Evolutionary conservation across 2,329 filamentous ascomycete species (phyloP).

Genomic region (Huntiella abstrusa): DNA sequence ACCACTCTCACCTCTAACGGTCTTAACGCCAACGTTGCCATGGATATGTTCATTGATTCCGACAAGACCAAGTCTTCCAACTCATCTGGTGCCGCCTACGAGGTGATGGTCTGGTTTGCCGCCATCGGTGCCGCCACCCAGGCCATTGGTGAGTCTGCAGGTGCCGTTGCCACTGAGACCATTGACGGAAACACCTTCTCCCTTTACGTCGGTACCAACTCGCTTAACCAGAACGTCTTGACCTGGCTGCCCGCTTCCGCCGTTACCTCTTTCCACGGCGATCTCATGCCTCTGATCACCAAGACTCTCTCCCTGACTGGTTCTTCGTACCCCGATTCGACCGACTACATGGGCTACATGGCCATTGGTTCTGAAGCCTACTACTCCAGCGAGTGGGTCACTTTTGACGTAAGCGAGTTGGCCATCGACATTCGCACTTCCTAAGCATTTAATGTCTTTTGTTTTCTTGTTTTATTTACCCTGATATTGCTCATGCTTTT

Average conservation of each 20-base stretch:
- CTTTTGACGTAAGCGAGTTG: conserved; percentile 25
- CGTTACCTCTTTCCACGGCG: conserved; percentile 25
- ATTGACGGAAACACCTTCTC: conserved; percentile 25
- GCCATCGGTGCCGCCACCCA: conserved; percentile 26
- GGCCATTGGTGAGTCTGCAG: conserved; percentile 24
- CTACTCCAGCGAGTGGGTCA: conserved; percentile 24
- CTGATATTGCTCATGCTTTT: neutral
- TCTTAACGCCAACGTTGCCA: conserved; percentile 35
- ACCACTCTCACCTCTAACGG: conserved; percentile 18
- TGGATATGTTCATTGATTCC: conserved; percentile 38
- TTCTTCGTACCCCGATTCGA: conserved; percentile 20
- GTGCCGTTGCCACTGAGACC: conserved; percentile 18
- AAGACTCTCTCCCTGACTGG: conserved; percentile 17
- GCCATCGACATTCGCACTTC: conserved; percentile 20
- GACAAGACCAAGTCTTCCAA: conserved; percentile 22
- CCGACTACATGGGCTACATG: conserved; percentile 32
- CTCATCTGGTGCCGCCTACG: conserved; percentile 25
- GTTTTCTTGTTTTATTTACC: neutral
- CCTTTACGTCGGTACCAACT: conserved; percentile 25
- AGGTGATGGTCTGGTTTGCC: conserved; percentile 40
- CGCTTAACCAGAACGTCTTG: conserved; percentile 25
- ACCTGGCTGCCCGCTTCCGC: conserved; percentile 27
- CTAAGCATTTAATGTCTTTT: neutral
- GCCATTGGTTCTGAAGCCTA: conserved; percentile 33
- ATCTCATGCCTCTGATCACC: conserved; percentile 27